phyloP scores from a whole-genome alignment of 1,284 basidiomycete genomes.

The Pseudozyma hubeiensis region DNA sequence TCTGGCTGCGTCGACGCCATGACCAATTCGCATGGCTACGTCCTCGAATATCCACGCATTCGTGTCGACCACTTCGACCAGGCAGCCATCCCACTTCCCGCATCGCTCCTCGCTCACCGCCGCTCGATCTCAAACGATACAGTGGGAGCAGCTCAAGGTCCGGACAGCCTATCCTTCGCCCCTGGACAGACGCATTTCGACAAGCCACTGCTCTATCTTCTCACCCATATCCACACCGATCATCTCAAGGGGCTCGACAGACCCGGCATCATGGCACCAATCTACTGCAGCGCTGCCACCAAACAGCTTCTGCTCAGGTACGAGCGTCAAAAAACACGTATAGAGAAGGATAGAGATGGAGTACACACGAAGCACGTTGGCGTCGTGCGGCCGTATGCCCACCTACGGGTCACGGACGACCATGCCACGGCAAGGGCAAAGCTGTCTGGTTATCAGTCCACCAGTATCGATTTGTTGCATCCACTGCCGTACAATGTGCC shows the following conservation, averaged over 20 bases:
- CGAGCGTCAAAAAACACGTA: slow-evolving; percentile 48
- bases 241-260: slow-evolving; percentile 60
- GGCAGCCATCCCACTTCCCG: slow-evolving; percentile 27
- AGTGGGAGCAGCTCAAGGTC: not conserved
- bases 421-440: slow-evolving; percentile 36
- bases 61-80: slow-evolving; percentile 60
- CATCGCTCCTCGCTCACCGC: slow-evolving; percentile 39
- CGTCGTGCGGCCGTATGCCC: slow-evolving; percentile 49
- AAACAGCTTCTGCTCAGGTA: slow-evolving; percentile 57
- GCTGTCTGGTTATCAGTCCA: slow-evolving; percentile 25
- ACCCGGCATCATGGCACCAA: slow-evolving; percentile 45
- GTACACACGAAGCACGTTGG: slow-evolving; percentile 13
- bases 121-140: slow-evolving; percentile 3
- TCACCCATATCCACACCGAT: slow-evolving; percentile 65
- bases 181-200: slow-evolving; percentile 46
- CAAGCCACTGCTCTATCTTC: slow-evolving; percentile 54
- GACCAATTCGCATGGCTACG: slow-evolving; percentile 56
- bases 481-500: slow-evolving; percentile 73
- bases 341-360: slow-evolving; percentile 37
- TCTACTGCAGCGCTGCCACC: slow-evolving; percentile 59
- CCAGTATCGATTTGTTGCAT: slow-evolving; percentile 40
- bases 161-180: slow-evolving; percentile 19
- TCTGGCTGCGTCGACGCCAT: slow-evolving; percentile 4
- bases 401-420: slow-evolving; percentile 36
- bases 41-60: slow-evolving; percentile 61